These are phyloP conservation scores for Trichoderma koningii DNA, from an alignment of 2,329 filamentous ascomycete species.

Conservation along the genomic window DNA sequence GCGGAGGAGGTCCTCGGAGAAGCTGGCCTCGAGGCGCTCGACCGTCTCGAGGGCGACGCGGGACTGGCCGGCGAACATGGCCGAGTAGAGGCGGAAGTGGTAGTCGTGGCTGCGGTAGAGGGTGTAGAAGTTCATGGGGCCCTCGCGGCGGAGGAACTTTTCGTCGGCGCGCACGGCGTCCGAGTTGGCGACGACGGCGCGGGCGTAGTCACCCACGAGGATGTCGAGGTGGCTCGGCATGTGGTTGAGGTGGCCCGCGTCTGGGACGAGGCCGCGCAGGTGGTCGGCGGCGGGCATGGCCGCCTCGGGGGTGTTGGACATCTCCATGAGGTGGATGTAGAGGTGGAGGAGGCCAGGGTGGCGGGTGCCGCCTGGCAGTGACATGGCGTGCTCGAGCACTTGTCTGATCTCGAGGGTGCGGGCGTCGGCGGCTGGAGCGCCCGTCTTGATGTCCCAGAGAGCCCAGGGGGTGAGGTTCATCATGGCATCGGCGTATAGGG, in stretches of 20 bases:
- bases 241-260: constrained; percentile 70
- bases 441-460: constrained; percentile 46
- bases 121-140: constrained; percentile 72
- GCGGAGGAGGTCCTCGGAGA: constrained; percentile 65
- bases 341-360: constrained; percentile 74
- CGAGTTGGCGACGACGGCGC: constrained; percentile 66
- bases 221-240: constrained; percentile 81
- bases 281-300: constrained; percentile 63
- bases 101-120: constrained; percentile 75
- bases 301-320: constrained; percentile 66
- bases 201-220: constrained; percentile 69
- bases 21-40: constrained; percentile 57
- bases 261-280: constrained; percentile 66
- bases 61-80: constrained; percentile 73
- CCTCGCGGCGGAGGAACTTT: constrained; percentile 60
- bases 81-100: constrained; percentile 74
- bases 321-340: constrained; percentile 78
- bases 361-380: constrained; percentile 39
- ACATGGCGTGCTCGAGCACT: constrained; percentile 51
- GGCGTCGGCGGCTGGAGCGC: constrained; percentile 38
- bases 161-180: constrained; percentile 69
- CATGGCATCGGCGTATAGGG: constrained; percentile 46
- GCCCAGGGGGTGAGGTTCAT: constrained; percentile 54
- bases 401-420: constrained; percentile 40
- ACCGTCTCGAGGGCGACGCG: constrained; percentile 63